These are phyloP conservation scores for Ogataea trehaloabstinens DNA, from an alignment of 805 yeast species.

Conservation along the genomic window DNA sequence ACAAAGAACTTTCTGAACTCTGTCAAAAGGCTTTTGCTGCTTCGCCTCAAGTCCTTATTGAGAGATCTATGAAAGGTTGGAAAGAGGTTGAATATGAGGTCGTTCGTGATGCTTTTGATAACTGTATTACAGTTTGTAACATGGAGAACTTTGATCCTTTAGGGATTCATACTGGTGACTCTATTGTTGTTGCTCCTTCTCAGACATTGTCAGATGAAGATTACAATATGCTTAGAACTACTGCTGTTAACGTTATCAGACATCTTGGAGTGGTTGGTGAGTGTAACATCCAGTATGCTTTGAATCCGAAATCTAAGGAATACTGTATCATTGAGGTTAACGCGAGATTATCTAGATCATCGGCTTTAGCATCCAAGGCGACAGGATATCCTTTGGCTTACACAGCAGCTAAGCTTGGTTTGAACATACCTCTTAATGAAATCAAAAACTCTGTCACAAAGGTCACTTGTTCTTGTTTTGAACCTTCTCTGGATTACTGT, in stretches of 20 bases:
- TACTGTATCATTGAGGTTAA: slow-evolving; percentile 97
- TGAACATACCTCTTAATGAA: slow-evolving; percentile 88
- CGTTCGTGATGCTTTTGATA: slow-evolving; percentile 94
- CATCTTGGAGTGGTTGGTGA: slow-evolving; percentile 99
- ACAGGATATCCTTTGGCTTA: slow-evolving; percentile 98
- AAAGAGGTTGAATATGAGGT: slow-evolving; percentile 98
- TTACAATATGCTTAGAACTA: slow-evolving; percentile 95
- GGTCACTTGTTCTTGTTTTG: slow-evolving; percentile 94
- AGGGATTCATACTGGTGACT: slow-evolving; percentile 99
- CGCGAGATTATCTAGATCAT: slow-evolving; percentile 95
- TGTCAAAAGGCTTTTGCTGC: slow-evolving; percentile 93
- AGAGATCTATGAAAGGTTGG: slow-evolving; percentile 98
- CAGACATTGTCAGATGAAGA: slow-evolving; percentile 97
- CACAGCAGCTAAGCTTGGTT: slow-evolving; percentile 95
- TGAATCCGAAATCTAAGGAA: slow-evolving; percentile 90
- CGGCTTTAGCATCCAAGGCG: slow-evolving; percentile 98
- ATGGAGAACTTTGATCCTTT: slow-evolving; percentile 99
- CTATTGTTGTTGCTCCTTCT: slow-evolving; percentile 98
- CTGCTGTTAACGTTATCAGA: slow-evolving; percentile 95
- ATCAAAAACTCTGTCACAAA: slow-evolving; percentile 91
- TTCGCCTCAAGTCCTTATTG: slow-evolving; percentile 94
- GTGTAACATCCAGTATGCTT: slow-evolving; percentile 96
- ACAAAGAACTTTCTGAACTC: slow-evolving; percentile 73
- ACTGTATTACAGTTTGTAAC: slow-evolving; percentile 98
- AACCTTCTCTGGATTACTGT: slow-evolving; percentile 94